Evolutionary conservation across 1,284 basidiomycete genomes (phyloP).

Genomic region (Schizophyllum amplum): DNA sequence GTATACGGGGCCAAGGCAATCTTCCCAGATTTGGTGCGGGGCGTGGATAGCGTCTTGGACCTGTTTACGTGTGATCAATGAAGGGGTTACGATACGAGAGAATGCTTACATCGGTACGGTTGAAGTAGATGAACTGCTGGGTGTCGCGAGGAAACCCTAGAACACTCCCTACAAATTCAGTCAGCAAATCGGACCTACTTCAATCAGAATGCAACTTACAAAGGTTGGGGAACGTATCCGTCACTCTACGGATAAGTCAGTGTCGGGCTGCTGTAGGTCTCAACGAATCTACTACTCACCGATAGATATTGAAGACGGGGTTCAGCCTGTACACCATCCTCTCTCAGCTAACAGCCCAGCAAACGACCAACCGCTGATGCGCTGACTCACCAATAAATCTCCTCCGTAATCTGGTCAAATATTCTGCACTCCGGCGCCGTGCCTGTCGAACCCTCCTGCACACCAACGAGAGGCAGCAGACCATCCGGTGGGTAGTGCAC

Average conservation of each 20-base stretch:
- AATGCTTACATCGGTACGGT: conserved; percentile 28
- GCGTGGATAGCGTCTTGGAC: conserved; percentile 57
- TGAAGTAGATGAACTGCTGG: conserved; percentile 32
- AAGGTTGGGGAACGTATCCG: conserved; percentile 30
- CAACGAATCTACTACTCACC: conserved; percentile 28
- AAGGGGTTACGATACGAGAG: not conserved
- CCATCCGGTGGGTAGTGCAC: conserved; percentile 60
- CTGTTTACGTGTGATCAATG: conserved; percentile 16
- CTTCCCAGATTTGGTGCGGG: conserved; percentile 44
- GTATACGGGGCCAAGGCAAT: conserved; percentile 30
- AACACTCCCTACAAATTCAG: conserved; percentile 35
- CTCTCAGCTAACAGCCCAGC: not conserved
- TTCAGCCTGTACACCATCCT: conserved; percentile 34
- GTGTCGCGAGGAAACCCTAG: conserved; percentile 48
- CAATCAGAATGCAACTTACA: conserved; percentile 17
- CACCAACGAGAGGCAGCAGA: conserved; percentile 36
- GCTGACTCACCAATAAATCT: not conserved
- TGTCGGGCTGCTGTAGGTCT: not conserved
- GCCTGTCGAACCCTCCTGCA: not conserved
- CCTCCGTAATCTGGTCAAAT: not conserved
- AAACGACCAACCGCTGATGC: not conserved
- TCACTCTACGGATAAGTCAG: conserved; percentile 22
- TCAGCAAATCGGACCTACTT: not conserved
- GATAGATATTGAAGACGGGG: conserved; percentile 43
- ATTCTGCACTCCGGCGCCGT: not conserved